Percentiles rank a stretch among this genome's conserved stretches.
These are phyloP conservation scores for Fagus crenata DNA, from an alignment of 306 rosid genomes.

Conservation along the genomic window DNA sequence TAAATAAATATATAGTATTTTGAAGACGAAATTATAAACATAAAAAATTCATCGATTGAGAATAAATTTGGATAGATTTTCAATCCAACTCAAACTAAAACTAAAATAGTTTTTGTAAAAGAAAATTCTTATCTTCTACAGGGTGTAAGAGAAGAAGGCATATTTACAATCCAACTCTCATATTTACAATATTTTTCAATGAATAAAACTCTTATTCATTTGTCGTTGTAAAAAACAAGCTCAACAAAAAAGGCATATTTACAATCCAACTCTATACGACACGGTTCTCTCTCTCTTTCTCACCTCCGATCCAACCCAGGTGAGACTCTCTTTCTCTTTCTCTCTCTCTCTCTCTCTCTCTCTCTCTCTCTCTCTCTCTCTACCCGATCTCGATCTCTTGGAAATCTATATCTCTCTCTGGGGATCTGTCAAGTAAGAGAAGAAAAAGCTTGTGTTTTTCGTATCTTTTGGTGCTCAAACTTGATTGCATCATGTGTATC, in stretches of 20 bases:
- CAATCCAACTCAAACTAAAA: too few relatives aligned
- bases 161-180: too few relatives aligned
- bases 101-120: too few relatives aligned
- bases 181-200: too few relatives aligned
- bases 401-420: conserved; percentile 1
- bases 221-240: too few relatives aligned
- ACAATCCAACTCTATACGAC: neutral
- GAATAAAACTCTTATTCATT: too few relatives aligned
- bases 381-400: conserved; percentile 9
- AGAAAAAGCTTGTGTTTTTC: neutral
- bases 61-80: too few relatives aligned
- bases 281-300: neutral
- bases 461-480: neutral
- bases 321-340: neutral
- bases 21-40: too few relatives aligned
- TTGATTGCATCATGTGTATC: neutral
- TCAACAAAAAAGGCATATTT: neutral
- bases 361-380: conserved; percentile 5
- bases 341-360: conserved; percentile 9
- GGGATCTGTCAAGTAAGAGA: neutral
- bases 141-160: too few relatives aligned
- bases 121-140: too few relatives aligned
- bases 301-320: neutral
- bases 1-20: too few relatives aligned
- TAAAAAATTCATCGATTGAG: too few relatives aligned